Percentiles rank a stretch among this genome's conserved stretches.
Evolutionary conservation across 176 grass and related monocot genomes (phyloP).

Genomic region (Panicum miliaceum): DNA sequence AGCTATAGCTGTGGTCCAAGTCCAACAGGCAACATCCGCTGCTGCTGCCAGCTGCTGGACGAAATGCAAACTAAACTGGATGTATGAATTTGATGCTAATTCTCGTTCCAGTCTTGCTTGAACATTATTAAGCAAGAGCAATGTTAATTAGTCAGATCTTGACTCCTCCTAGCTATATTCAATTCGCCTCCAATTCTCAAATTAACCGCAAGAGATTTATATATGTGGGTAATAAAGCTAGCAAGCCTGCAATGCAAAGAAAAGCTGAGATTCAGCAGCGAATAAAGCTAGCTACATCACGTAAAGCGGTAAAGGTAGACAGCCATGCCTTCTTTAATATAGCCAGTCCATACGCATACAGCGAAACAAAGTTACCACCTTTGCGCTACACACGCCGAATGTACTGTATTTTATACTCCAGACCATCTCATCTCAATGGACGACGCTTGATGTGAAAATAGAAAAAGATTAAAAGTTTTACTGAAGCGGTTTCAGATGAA

Average conservation of each 20-base stretch:
- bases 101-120: no score
- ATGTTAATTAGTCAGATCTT: no score
- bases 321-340: no score
- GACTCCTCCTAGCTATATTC: no score
- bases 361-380: background rate
- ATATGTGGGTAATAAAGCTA: background rate
- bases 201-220: no score
- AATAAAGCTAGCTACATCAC: constrained; percentile 24
- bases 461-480: background rate
- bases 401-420: no score
- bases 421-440: background rate
- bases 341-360: background rate
- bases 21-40: no score
- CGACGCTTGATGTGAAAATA: background rate
- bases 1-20: no score
- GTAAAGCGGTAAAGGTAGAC: no score
- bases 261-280: background rate
- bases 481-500: background rate
- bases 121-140: no score
- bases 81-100: no score
- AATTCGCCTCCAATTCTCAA: no score
- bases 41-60: background rate
- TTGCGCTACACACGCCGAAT: background rate
- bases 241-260: background rate
- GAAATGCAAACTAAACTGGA: background rate